phyloP scores from a whole-genome alignment of 164 flowering plant species.

The Aristolochia fimbriata region DNA sequence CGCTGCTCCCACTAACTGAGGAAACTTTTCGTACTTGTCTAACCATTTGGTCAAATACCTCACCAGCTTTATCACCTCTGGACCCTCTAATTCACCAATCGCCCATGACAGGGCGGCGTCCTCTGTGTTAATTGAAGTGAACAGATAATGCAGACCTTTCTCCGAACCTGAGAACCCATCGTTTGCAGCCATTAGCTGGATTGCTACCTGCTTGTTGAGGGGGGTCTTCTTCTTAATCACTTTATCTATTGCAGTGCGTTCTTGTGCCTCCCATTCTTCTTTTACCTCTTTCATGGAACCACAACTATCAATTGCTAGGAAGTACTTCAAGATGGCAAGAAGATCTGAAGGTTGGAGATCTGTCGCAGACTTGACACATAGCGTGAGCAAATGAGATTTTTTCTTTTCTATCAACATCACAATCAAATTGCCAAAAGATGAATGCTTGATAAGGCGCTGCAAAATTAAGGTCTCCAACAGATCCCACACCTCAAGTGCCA shows the following conservation, averaged over 20 bases:
- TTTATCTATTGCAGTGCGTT: constrained; percentile 37
- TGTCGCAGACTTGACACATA: constrained; percentile 38
- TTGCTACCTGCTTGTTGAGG: constrained; percentile 49
- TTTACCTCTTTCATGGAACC: constrained; percentile 33
- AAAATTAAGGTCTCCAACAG: constrained; percentile 43
- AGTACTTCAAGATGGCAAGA: constrained; percentile 48
- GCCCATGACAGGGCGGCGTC: constrained; percentile 50
- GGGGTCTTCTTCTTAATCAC: constrained; percentile 14
- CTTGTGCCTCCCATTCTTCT: constrained; percentile 75
- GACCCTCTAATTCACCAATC: constrained; percentile 42
- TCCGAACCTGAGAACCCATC: constrained; percentile 66
- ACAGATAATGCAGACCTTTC: constrained; percentile 68
- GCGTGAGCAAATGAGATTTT: constrained; percentile 49
- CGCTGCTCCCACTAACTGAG: constrained; percentile 52
- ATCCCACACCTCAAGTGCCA: constrained; percentile 53
- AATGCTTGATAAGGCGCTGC: constrained; percentile 31
- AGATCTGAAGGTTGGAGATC: constrained; percentile 45
- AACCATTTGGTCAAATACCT: constrained; percentile 76
- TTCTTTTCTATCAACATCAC: constrained; percentile 27
- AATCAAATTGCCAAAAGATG: constrained; percentile 27
- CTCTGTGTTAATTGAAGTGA: constrained; percentile 44
- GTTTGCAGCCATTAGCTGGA: constrained; percentile 64
- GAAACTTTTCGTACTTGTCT: constrained; percentile 78
- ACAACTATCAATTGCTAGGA: constrained; percentile 35
- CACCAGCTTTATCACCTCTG: constrained; percentile 49